Conservation (phyloP, 2,329 filamentous ascomycete species). For the Boeremia lycopersici region DNA sequence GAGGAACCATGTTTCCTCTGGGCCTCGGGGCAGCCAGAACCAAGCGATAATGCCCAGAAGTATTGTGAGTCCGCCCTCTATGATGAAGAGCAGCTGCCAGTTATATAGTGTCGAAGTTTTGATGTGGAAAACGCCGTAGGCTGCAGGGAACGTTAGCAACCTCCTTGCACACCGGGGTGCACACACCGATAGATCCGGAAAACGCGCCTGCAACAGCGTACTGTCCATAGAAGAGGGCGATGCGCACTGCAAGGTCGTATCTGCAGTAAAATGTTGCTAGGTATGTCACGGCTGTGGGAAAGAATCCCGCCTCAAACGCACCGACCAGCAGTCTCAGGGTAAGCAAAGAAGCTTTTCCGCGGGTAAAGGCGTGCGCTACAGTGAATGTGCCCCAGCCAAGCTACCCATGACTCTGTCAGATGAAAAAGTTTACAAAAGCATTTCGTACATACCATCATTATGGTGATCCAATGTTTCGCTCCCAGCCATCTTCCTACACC, state of each 20-base stretch:
- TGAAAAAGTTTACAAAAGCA: not conserved
- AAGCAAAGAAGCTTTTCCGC: slow-evolving; percentile 24
- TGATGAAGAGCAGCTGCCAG: slow-evolving; percentile 55
- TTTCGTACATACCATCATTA: slow-evolving; percentile 23
- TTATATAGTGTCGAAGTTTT: slow-evolving; percentile 51
- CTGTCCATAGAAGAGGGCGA: slow-evolving; percentile 53
- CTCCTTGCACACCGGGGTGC: not conserved
- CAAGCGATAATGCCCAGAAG: slow-evolving; percentile 36
- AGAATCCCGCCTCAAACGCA: slow-evolving; percentile 60
- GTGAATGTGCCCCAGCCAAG: slow-evolving; percentile 34
- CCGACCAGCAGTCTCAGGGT: slow-evolving; percentile 44
- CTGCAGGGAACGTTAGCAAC: slow-evolving; percentile 17
- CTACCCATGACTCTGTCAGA: slow-evolving; percentile 12
- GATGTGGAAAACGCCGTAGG: slow-evolving; percentile 56
- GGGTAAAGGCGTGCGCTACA: slow-evolving; percentile 31
- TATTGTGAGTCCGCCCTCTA: slow-evolving; percentile 48
- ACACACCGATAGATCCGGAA: slow-evolving; percentile 47
- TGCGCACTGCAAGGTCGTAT: slow-evolving; percentile 51
- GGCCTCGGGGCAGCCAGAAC: slow-evolving; percentile 36
- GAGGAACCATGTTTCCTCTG: slow-evolving; percentile 48
- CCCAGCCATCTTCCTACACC: slow-evolving; percentile 30
- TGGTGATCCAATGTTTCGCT: slow-evolving; percentile 25
- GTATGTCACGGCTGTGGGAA: slow-evolving; percentile 61
- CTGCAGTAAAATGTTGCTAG: slow-evolving; percentile 57
- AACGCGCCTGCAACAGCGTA: slow-evolving; percentile 51